phyloP scores from a whole-genome alignment of 2,329 filamentous ascomycete genomes.

The Emericellopsis atlantica region DNA sequence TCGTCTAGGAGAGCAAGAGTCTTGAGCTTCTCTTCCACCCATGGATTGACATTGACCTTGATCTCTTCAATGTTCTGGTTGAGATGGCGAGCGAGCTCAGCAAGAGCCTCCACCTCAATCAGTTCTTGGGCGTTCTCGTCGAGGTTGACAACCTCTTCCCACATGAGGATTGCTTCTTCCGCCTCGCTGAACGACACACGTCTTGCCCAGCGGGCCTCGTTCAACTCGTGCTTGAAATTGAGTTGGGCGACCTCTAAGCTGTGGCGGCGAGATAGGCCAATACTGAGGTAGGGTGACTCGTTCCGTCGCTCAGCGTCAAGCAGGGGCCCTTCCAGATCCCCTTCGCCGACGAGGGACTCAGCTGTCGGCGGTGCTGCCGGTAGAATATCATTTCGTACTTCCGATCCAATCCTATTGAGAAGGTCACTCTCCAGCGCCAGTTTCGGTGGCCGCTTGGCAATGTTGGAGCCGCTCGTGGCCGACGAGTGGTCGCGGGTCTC shows the following conservation, averaged over 20 bases:
- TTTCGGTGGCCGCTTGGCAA: conserved; percentile 3
- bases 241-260: conserved; percentile 31
- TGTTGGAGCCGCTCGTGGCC: conserved; percentile 11
- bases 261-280: conserved; percentile 48
- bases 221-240: conserved; percentile 18
- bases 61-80: conserved; percentile 39
- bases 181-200: conserved; percentile 65
- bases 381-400: conserved; percentile 28
- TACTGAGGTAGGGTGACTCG: conserved; percentile 20
- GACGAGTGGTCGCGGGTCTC: conserved; percentile 12
- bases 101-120: conserved; percentile 17
- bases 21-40: conserved; percentile 46
- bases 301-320: conserved; percentile 32
- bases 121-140: conserved; percentile 15
- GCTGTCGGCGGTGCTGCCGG: conserved; percentile 38
- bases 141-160: conserved; percentile 41
- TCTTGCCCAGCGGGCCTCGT: conserved; percentile 55
- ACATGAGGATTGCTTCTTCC: conserved; percentile 60
- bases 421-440: conserved; percentile 11
- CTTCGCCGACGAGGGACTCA: conserved; percentile 45
- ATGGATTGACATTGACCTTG: conserved; percentile 40
- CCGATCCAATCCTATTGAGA: conserved; percentile 19
- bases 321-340: conserved; percentile 42
- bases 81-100: conserved; percentile 43
- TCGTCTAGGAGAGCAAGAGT: conserved; percentile 47